Evolutionary conservation across 805 yeast genomes (phyloP).

Genomic region (Candida boidinii): DNA sequence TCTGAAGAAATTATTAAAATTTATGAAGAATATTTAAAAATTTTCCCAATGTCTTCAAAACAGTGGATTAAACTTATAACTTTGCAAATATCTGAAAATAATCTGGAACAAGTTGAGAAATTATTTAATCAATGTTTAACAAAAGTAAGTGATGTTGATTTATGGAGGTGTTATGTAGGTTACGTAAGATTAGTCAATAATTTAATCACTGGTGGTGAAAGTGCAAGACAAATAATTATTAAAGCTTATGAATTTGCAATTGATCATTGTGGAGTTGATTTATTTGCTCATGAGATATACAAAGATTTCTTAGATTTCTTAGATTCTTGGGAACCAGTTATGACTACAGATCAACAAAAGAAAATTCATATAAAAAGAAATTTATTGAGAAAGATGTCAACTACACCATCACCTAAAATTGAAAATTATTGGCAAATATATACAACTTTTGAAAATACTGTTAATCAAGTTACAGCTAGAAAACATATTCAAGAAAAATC

Average conservation of each 20-base stretch:
- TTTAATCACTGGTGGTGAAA: conserved; percentile 74
- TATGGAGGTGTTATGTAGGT: conserved; percentile 72
- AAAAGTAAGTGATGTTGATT: conserved; percentile 49
- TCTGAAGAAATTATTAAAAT: conserved; percentile 45
- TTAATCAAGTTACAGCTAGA: conserved; percentile 70
- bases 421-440: conserved; percentile 78
- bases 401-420: conserved; percentile 67
- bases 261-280: conserved; percentile 71
- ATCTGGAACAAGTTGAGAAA: conserved; percentile 42
- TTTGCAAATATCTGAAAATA: conserved; percentile 39
- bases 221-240: conserved; percentile 61
- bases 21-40: conserved; percentile 50
- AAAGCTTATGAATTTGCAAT: conserved; percentile 82
- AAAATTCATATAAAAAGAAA: conserved; percentile 69
- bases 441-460: conserved; percentile 73
- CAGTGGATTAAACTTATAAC: conserved; percentile 73
- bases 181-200: conserved; percentile 68
- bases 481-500: conserved; percentile 78
- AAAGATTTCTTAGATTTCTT: conserved; percentile 73
- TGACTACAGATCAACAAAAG: conserved; percentile 80
- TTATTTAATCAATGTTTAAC: conserved; percentile 59
- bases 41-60: conserved; percentile 60
- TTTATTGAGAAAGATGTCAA: conserved; percentile 58
- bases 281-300: conserved; percentile 68
- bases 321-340: conserved; percentile 67